Evolutionary conservation across 2,329 filamentous ascomycete species (phyloP), one percentile per base, ranked within the genome.

Genomic region (Colletotrichum echinochloae): DNA sequence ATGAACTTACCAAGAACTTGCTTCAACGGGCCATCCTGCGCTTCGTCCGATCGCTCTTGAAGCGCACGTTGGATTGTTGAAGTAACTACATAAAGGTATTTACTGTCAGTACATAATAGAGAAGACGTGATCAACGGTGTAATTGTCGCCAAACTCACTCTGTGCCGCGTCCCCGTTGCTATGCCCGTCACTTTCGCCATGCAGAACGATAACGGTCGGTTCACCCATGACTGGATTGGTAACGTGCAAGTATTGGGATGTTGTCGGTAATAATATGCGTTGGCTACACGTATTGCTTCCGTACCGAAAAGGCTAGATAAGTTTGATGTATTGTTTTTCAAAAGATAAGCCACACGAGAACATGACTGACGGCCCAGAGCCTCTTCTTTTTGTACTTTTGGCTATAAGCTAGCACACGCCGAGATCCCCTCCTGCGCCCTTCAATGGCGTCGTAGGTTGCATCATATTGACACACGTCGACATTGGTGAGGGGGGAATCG

Each of bases 1-100:
- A 1, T 20, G 9, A 12, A 39, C 46, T 16, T 49, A 49, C 62
- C 62, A 20, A 65, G n/a, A 30, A 49, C 62, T 5, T 65, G 62
- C 18, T 48, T 56, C 39, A 65, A 12, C 16, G 62, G 62, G 20
- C 62, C 62, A 7, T 57, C 52, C 26, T 41, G 28, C 12, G 37
- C 30, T 16, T 60, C 1, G 46, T 37, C 18, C 33, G 46, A 20
- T n/a, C 35, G 39, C 2, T 62, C 60, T 0, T 39, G 26, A 12
- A 62, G 26, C 9, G 60, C 60, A n/a, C 35, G 44, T n/a, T 62
- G 60, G 2, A 65, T 59, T 23, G 49, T 33, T 20, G 49, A 55
- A 23, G 37, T 33, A 9, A 48, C 62, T 65, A 28, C 26, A 20
- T 3, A 11, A 16, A 28, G 7, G 11, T 12, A 2, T 5, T 20